These are phyloP conservation scores for Chrysochromulina tobinii DNA, from an alignment of 78 protist species.

Conservation along the genomic window DNA sequence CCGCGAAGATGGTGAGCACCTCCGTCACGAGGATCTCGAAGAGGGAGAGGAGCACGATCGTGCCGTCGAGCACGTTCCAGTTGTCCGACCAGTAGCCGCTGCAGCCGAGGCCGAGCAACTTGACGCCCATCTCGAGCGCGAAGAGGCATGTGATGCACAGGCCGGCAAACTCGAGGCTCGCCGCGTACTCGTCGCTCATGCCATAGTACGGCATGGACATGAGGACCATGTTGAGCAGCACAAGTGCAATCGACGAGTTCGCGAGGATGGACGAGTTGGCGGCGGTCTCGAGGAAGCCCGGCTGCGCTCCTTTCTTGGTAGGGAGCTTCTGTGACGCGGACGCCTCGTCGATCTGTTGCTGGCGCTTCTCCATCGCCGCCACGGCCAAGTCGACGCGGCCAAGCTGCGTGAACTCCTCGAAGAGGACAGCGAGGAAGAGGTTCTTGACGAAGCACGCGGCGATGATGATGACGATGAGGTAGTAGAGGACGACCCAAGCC, in stretches of 20 bases:
- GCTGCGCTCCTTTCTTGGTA: too few species aligned
- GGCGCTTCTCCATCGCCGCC: too few species aligned
- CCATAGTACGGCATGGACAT: neutral
- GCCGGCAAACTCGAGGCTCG: neutral
- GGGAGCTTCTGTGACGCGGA: neutral
- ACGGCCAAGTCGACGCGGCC: too few species aligned
- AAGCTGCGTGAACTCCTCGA: neutral
- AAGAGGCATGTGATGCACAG: neutral
- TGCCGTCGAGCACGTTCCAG: slow-evolving; percentile 35
- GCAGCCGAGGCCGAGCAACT: slow-evolving; percentile 18
- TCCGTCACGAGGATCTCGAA: too few species aligned
- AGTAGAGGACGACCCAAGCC: neutral
- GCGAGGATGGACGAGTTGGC: neutral
- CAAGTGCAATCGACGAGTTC: neutral
- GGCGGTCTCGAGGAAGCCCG: neutral
- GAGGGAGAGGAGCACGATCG: neutral
- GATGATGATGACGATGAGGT: neutral
- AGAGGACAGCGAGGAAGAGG: slow-evolving; percentile 42
- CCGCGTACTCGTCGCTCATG: neutral
- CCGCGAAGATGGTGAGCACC: neutral
- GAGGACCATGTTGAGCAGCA: neutral
- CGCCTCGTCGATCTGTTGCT: too few species aligned
- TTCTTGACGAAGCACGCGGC: slow-evolving; percentile 35
- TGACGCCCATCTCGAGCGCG: slow-evolving; percentile 19
- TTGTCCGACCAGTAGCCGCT: slow-evolving; percentile 9